A percentile compares a stretch with the other conserved stretches of the same genome.
Conservation (phyloP, 805 yeast species). For the Yarrowia deformans region DNA sequence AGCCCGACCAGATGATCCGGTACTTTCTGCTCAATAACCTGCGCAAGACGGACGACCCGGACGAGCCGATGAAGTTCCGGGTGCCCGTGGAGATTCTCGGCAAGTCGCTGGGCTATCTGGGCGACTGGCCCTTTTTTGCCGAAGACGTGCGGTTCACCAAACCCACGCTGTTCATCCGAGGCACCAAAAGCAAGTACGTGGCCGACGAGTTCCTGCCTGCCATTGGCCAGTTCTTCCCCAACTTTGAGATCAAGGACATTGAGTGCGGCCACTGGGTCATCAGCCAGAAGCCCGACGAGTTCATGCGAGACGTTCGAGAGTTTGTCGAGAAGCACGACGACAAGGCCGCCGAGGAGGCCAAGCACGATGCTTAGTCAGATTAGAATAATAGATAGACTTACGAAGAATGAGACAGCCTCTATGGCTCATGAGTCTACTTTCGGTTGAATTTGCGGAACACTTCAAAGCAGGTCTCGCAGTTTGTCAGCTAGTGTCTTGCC, state of each 20-base stretch:
- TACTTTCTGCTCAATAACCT: slow-evolving; percentile 81
- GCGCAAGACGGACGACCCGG: slow-evolving; percentile 54
- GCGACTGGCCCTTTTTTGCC: slow-evolving; percentile 78
- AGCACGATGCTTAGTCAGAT: not conserved
- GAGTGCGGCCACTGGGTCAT: slow-evolving; percentile 85
- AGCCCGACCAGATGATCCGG: slow-evolving; percentile 64
- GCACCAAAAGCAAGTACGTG: slow-evolving; percentile 74
- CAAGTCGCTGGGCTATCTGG: slow-evolving; percentile 64
- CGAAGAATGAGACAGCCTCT: too few relatives aligned
- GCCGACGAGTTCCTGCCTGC: slow-evolving; percentile 81
- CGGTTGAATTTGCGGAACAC: too few relatives aligned
- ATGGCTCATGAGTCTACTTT: too few relatives aligned
- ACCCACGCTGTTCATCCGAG: slow-evolving; percentile 81
- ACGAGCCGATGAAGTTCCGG: slow-evolving; percentile 54
- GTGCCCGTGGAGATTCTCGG: slow-evolving; percentile 78
- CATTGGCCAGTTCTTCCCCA: slow-evolving; percentile 80
- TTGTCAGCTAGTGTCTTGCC: too few relatives aligned
- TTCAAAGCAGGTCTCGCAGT: too few relatives aligned
- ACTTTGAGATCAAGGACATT: slow-evolving; percentile 73
- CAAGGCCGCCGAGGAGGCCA: slow-evolving; percentile 26
- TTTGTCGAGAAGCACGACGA: slow-evolving; percentile 33
- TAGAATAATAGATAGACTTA: slow-evolving; percentile 9
- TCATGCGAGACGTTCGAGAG: slow-evolving; percentile 33
- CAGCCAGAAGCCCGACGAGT: slow-evolving; percentile 34
- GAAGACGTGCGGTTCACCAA: slow-evolving; percentile 64